Evolutionary conservation across 2,329 filamentous ascomycete species (phyloP), one percentile per base, ranked within the genome.

Genomic region (Fusarium redolens): DNA sequence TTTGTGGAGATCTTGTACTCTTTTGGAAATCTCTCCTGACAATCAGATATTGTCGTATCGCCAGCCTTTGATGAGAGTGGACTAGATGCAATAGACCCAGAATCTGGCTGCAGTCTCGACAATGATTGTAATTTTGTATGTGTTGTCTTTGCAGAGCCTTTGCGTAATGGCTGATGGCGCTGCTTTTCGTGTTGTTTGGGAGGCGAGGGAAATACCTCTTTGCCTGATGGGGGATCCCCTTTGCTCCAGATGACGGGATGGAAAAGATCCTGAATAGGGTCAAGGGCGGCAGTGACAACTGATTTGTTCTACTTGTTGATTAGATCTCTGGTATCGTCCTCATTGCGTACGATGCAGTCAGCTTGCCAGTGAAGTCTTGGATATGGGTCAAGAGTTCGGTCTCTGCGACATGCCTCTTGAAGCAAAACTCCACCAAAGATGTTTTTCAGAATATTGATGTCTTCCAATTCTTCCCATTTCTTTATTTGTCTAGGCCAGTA

Each of bases 1-100:
- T 69, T 71, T 3, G 17, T 54, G 3, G 68, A 55, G 2, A 56
- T 35, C 33, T 73, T 73, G 68, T 71, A 73, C 35, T 73, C 71
- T 43, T 73, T 73, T 4, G 55, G 50, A 31, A 72, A 72, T 31
- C 56, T 61, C 28, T 71, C 65, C 30, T 52, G 41, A 22, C 31
- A 56, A 38, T 20, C 4, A 5, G 48, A 17, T 25, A 25, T 7
- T 11, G 11, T 30, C n/a, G 12, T 31, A 22, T 17, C 25, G 28
- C 28, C 22, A 20, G 28, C 14, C 37, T 51, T n/a, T 7, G 4
- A n/a, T 8, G 37, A 35, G 13, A 17, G 31, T 4, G 22, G 17
- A 22, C 9, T 37, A 52, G 43, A 55, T 15, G 33, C 38, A 35
- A 56, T 28, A 7, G 66, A 57, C 2, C 66, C 66, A 11, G 61